Conservation (phyloP, 768 basidiomycete genomes). For the Lactarius indigo region DNA sequence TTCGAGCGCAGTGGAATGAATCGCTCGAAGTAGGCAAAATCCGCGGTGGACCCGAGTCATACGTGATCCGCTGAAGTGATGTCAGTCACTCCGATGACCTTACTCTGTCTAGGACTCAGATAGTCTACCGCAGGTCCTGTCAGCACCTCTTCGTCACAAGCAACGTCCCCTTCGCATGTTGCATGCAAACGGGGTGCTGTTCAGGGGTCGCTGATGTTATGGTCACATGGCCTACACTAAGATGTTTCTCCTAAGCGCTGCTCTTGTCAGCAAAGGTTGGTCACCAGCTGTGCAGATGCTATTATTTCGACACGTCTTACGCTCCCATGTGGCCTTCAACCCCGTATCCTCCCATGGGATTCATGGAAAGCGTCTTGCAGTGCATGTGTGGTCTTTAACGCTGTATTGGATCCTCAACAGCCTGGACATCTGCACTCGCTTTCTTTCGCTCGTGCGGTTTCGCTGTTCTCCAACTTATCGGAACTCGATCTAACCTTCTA, state of each 20-base stretch:
- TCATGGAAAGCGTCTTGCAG: conserved; percentile 44
- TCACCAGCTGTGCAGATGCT: conserved; percentile 59
- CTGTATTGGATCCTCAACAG: conserved; percentile 65
- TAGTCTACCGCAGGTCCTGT: neutral
- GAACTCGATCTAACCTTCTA: conserved; percentile 57
- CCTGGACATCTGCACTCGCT: conserved; percentile 52
- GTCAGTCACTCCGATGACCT: neutral
- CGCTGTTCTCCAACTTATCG: conserved; percentile 55
- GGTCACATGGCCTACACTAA: no score
- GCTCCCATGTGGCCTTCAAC: conserved; percentile 49
- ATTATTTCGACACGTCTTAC: conserved; percentile 57
- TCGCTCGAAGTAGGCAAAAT: neutral
- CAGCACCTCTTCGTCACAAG: neutral
- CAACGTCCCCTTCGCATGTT: neutral
- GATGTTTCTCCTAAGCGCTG: conserved; percentile 42
- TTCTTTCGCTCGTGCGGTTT: conserved; percentile 57
- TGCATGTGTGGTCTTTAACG: conserved; percentile 54
- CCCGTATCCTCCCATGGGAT: conserved; percentile 46
- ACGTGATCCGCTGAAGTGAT: neutral
- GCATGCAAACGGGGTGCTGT: neutral
- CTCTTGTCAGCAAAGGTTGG: conserved; percentile 69
- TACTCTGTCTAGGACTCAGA: neutral
- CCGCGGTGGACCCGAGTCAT: neutral
- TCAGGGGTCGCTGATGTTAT: no score
- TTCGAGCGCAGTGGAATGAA: neutral